Evolutionary conservation across 2,329 filamentous ascomycete genomes (phyloP).

Genomic region (Fusarium sp.): DNA sequence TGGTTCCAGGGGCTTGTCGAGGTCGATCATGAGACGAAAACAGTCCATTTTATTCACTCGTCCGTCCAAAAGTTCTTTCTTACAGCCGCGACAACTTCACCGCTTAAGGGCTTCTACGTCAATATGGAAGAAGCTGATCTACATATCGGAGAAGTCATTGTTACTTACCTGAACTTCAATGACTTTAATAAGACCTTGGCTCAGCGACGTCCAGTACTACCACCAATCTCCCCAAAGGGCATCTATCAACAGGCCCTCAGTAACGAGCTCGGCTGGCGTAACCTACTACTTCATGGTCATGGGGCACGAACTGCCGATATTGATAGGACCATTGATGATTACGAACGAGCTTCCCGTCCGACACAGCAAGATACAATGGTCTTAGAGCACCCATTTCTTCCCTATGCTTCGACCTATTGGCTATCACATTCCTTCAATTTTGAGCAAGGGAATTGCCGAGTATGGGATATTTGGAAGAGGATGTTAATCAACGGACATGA

Average conservation of each 20-base stretch:
- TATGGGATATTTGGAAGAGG: not conserved
- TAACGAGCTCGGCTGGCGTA: not conserved
- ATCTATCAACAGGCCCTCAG: not conserved
- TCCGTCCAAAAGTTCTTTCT: not conserved
- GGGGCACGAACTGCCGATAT: not conserved
- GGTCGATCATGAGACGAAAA: not conserved
- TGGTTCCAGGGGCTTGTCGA: not conserved
- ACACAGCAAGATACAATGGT: too few relatives aligned
- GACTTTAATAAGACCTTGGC: not conserved
- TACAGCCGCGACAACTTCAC: rapidly evolving
- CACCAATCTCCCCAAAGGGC: rapidly evolving
- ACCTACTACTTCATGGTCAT: rapidly evolving
- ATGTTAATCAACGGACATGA: rapidly evolving
- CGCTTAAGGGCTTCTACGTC: rapidly evolving
- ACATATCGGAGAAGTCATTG: rapidly evolving
- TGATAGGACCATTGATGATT: too few relatives aligned
- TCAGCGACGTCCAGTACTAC: rapidly evolving
- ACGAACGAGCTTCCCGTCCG: too few relatives aligned
- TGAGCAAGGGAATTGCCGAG: rapidly evolving
- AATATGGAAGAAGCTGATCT: rapidly evolving
- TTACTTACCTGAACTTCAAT: not conserved
- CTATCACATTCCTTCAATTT: not conserved
- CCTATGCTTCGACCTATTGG: not conserved
- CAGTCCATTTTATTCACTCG: not conserved
- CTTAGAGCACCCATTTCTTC: not conserved